Evolutionary conservation across 140 eudicot species (phyloP), one percentile per base, ranked within the genome.

Genomic region (Anethum foeniculum): DNA sequence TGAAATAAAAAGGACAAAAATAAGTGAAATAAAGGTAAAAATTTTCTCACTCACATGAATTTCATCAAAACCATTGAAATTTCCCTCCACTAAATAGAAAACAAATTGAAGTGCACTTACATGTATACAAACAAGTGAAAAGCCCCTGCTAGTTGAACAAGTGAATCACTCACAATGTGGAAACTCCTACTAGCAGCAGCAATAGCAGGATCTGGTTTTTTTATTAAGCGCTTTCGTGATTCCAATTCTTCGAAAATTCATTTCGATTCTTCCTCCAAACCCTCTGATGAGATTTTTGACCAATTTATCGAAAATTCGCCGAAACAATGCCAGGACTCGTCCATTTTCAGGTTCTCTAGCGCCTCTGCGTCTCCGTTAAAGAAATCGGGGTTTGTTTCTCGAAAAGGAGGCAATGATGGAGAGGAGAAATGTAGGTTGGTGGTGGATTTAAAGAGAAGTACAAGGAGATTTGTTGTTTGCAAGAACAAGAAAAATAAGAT

Each of bases 181-280:
- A 97, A 90, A 86, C 85, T 90, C 64, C 23, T 88, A 79, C 19
- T 90, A 46, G 97, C 91, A 10, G 98, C 98, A 71, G 92, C 97
- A 11, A 76, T 87, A 23, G 97, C 98, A 80, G 97, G 96, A 82
- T 94, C 97, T 67, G 96, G 97, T 38, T 74, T 89, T 82, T 76
- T 89, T 41, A 91, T 97, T 73, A 94, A 89, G 83, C 87, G 83
- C 47, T 60, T 94, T 43, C 84, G 82, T 46, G 25, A 81, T 76
- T 82, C 71, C 71, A 46, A 80, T 47, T 62, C 36, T 64, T 7
- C 15, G 32, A 30, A 65, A 27, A 12, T 21, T 65, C 73, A 13
- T 65, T 30, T 9, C 23, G 11, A 68, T 68, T 32, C n/a, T 16
- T 84, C 81, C 27, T 11, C 34, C 46, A 36, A 86, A 77, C 84